A percentile compares a stretch with the other conserved stretches of the same genome.
Evolutionary conservation across 23 red algal species (phyloP).

Genomic region (Chondrus crispus): DNA sequence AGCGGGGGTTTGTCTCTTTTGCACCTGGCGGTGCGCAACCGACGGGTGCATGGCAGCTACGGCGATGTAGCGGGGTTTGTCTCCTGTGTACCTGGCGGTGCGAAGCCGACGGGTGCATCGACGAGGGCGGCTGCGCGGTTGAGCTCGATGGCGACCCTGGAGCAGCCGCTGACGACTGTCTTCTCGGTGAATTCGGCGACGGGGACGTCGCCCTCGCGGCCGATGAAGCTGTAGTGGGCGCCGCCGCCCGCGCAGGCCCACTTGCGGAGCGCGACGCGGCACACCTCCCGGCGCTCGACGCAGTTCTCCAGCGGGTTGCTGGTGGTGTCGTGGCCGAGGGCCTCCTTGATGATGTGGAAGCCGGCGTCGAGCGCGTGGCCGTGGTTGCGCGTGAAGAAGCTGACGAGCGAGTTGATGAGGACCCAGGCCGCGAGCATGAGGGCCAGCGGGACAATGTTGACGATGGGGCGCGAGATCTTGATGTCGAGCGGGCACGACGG

Average conservation of each 20-base stretch:
- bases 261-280: too few species aligned
- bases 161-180: not conserved
- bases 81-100: too few species aligned
- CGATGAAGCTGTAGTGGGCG: not conserved
- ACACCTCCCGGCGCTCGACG: too few species aligned
- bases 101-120: not conserved
- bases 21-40: too few species aligned
- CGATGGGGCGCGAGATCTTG: not conserved
- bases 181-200: not conserved
- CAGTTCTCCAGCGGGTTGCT: conserved; percentile 6
- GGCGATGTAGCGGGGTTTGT: too few species aligned
- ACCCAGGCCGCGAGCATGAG: not conserved
- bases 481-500: too few species aligned
- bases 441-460: not conserved
- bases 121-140: not conserved
- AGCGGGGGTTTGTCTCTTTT: too few species aligned
- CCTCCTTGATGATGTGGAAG: conserved; percentile 21
- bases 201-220: not conserved
- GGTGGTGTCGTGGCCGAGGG: conserved; percentile 15
- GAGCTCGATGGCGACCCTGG: not conserved
- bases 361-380: not conserved
- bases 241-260: not conserved
- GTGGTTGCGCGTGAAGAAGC: not conserved
- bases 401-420: not conserved
- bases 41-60: too few species aligned